Conservation (phyloP, 805 yeast species). For the Schizosaccharomyces lindneri region DNA sequence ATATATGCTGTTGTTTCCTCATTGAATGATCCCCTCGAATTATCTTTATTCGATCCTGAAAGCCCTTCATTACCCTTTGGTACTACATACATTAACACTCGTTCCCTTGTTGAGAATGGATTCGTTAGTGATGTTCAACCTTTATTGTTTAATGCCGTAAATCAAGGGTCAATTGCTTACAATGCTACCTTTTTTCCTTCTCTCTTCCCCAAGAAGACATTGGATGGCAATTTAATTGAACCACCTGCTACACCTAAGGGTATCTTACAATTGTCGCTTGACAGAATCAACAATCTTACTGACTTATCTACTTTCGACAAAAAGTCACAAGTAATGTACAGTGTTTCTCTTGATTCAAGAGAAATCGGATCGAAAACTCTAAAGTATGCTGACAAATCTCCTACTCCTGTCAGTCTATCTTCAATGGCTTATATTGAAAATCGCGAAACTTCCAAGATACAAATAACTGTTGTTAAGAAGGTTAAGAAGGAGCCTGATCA, state of each 20-base stretch:
- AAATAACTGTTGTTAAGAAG: not conserved
- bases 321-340: not conserved
- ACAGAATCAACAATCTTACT: slow-evolving; percentile 32
- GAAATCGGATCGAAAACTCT: not conserved
- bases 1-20: slow-evolving; percentile 43
- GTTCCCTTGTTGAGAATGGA: slow-evolving; percentile 27
- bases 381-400: not conserved
- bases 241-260: slow-evolving; percentile 91
- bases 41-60: slow-evolving; percentile 52
- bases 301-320: not conserved
- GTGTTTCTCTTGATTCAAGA: not conserved
- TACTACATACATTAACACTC: slow-evolving; percentile 46
- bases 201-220: slow-evolving; percentile 22
- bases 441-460: not conserved
- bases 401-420: not conserved
- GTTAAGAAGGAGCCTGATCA: not conserved
- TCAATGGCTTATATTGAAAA: not conserved
- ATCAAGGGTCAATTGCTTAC: slow-evolving; percentile 48
- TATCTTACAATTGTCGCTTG: slow-evolving; percentile 42
- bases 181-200: slow-evolving; percentile 60
- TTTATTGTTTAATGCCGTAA: slow-evolving; percentile 59
- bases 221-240: slow-evolving; percentile 64
- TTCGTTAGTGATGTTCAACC: slow-evolving; percentile 25
- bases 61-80: slow-evolving; percentile 64
- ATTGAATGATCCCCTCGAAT: slow-evolving; percentile 58